Conservation (phyloP, 1,284 basidiomycete genomes). For the Singerocomus rubriflavus region DNA sequence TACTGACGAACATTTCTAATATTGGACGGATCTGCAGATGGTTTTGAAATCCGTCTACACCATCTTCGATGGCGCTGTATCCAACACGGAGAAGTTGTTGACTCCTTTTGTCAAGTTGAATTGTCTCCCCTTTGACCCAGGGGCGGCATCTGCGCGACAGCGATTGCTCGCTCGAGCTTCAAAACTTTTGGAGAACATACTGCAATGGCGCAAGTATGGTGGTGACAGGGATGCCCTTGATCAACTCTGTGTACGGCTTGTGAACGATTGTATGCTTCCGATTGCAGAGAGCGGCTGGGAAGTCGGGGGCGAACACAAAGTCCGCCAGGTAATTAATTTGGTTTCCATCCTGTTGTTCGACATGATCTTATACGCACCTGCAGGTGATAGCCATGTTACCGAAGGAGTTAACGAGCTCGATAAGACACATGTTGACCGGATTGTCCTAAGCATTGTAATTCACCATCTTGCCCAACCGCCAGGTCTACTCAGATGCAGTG, state of each 20-base stretch:
- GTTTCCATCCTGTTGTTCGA: slow-evolving; percentile 1
- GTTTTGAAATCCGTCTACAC: slow-evolving; percentile 63
- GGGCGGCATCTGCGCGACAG: slow-evolving; percentile 67
- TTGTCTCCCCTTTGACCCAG: slow-evolving; percentile 69
- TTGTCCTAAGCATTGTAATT: slow-evolving; percentile 10
- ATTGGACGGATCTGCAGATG: slow-evolving; percentile 39
- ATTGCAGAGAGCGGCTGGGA: slow-evolving; percentile 83
- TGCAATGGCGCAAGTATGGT: slow-evolving; percentile 74
- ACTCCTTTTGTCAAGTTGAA: slow-evolving; percentile 39
- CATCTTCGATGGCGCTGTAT: slow-evolving; percentile 58
- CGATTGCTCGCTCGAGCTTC: slow-evolving; percentile 67
- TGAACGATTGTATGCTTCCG: slow-evolving; percentile 61
- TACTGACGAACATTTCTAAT: slow-evolving; percentile 14
- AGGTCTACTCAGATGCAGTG: slow-evolving; percentile 3
- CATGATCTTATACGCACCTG: slow-evolving; percentile 6
- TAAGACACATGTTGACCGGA: slow-evolving; percentile 15
- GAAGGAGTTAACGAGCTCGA: slow-evolving; percentile 34
- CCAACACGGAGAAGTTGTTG: slow-evolving; percentile 45
- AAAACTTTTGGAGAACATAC: slow-evolving; percentile 72
- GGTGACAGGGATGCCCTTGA: slow-evolving; percentile 61
- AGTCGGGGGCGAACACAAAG: slow-evolving; percentile 75
- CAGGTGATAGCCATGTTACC: slow-evolving; percentile 49
- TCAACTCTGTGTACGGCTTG: slow-evolving; percentile 54
- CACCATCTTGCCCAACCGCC: slow-evolving; percentile 2
- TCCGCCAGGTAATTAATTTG: slow-evolving; percentile 51